Evolutionary conservation across 1,284 basidiomycete genomes (phyloP).

Genomic region (Irpex sp.): DNA sequence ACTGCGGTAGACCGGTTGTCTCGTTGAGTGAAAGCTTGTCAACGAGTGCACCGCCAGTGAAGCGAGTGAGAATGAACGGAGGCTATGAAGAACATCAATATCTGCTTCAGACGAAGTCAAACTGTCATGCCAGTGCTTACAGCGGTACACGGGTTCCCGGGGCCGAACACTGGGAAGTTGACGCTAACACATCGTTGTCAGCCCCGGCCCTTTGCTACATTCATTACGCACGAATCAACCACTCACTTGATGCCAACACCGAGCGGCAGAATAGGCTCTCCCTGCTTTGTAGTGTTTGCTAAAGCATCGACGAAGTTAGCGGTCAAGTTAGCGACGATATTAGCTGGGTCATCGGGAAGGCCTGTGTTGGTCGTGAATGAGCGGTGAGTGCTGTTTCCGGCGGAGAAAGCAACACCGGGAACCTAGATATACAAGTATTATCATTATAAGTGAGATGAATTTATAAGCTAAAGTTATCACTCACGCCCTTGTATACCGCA

Average conservation of each 20-base stretch:
- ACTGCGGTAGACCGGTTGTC: slow-evolving; percentile 22
- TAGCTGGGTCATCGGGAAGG: slow-evolving; percentile 22
- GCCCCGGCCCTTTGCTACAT: too few relatives aligned
- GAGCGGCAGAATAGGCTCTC: slow-evolving; percentile 21
- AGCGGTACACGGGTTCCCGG: slow-evolving; percentile 20
- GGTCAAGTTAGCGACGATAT: slow-evolving; percentile 22
- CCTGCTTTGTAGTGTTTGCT: slow-evolving; percentile 17
- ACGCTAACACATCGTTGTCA: slow-evolving; percentile 12
- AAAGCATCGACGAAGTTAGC: slow-evolving; percentile 22
- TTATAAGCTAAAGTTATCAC: not conserved
- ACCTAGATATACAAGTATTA: slow-evolving; percentile 11
- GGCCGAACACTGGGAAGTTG: slow-evolving; percentile 25
- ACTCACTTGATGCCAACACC: slow-evolving; percentile 25
- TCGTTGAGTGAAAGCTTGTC: slow-evolving; percentile 19
- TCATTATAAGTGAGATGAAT: too few relatives aligned
- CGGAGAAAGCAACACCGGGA: slow-evolving; percentile 27
- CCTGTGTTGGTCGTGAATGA: slow-evolving; percentile 27
- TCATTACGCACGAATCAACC: too few relatives aligned
- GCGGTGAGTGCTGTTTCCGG: slow-evolving; percentile 25
- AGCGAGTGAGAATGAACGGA: slow-evolving; percentile 24
- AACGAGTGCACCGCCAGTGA: slow-evolving; percentile 23
- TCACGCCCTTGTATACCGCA: slow-evolving; percentile 25
- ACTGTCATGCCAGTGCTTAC: slow-evolving; percentile 13
- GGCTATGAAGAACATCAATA: slow-evolving; percentile 14
- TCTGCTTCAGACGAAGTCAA: not conserved